Conservation (phyloP, 345 rosid genomes). For the Hevea brasiliensis region DNA sequence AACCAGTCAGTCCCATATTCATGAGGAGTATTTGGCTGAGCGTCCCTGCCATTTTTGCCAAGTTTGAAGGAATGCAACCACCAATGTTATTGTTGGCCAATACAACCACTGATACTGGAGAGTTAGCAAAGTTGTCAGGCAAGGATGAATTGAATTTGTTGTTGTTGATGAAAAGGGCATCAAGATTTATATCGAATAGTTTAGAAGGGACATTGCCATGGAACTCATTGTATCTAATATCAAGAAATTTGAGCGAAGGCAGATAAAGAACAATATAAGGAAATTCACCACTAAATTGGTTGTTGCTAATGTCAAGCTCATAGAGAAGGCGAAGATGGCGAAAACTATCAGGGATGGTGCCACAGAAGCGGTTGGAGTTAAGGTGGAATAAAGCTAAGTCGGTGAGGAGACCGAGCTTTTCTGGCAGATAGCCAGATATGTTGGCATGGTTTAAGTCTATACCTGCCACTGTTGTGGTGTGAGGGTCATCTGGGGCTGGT, state of each 20-base stretch:
- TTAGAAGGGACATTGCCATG: constrained; percentile 53
- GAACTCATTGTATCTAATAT: constrained; percentile 67
- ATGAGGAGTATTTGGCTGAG: constrained; percentile 51
- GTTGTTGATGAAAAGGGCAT: constrained; percentile 79
- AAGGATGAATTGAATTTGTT: constrained; percentile 64
- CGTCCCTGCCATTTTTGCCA: constrained; percentile 61
- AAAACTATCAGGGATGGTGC: constrained; percentile 55
- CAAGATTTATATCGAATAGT: constrained; percentile 68
- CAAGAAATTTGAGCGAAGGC: constrained; percentile 76
- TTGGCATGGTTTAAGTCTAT: constrained; percentile 77
- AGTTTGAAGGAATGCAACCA: constrained; percentile 67
- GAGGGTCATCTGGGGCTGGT: constrained; percentile 58
- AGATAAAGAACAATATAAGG: constrained; percentile 57
- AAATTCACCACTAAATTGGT: constrained; percentile 59
- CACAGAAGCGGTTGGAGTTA: constrained; percentile 69
- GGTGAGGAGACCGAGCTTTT: constrained; percentile 67
- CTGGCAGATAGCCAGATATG: constrained; percentile 61
- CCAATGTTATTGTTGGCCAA: constrained; percentile 64
- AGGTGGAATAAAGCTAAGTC: constrained; percentile 80
- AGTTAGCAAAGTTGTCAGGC: constrained; percentile 75
- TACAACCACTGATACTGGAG: constrained; percentile 73
- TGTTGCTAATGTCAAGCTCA: constrained; percentile 84
- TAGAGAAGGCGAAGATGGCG: constrained; percentile 44
- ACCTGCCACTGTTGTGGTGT: constrained; percentile 66
- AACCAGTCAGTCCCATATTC: constrained; percentile 62